These are phyloP conservation scores for Cyberlindnera mrakii DNA, from an alignment of 805 yeast species.

Conservation along the genomic window DNA sequence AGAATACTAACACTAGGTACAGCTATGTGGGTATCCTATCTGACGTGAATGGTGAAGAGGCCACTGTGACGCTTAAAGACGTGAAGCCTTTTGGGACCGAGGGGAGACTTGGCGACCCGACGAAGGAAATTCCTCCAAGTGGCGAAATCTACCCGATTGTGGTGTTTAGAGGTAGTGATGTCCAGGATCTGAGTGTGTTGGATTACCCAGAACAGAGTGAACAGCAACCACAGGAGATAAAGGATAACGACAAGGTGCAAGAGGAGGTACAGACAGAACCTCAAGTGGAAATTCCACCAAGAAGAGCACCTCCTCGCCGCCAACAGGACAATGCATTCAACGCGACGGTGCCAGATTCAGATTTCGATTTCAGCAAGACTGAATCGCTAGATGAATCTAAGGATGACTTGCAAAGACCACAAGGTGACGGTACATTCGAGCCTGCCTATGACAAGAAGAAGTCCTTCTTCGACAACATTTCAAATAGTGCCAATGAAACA, in stretches of 20 bases:
- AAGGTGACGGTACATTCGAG: constrained; percentile 7
- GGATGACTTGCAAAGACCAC: constrained; percentile 6
- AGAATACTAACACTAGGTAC: background rate
- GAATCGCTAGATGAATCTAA: background rate
- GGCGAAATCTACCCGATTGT: constrained; percentile 66
- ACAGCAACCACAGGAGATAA: background rate
- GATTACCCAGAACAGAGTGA: constrained; percentile 41
- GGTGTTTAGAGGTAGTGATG: constrained; percentile 87
- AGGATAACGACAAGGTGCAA: constrained; percentile 3
- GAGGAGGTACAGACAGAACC: constrained; percentile 8
- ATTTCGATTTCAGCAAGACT: constrained; percentile 53
- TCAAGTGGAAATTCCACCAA: constrained; percentile 5
- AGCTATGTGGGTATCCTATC: constrained; percentile 81
- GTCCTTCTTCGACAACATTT: constrained; percentile 84
- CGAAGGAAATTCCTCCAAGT: constrained; percentile 67
- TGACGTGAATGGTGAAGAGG: constrained; percentile 81
- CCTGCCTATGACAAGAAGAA: constrained; percentile 67
- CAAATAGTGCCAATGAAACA: constrained; percentile 54
- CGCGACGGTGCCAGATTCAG: constrained; percentile 43
- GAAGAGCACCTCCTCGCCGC: constrained; percentile 2
- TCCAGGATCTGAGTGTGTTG: constrained; percentile 79
- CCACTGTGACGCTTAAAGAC: constrained; percentile 76
- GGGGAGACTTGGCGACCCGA: constrained; percentile 71
- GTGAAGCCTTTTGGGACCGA: constrained; percentile 90
- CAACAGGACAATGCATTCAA: constrained; percentile 9